Conservation (phyloP, 2,329 filamentous ascomycete genomes). For the Cucurbitaria berberidis region DNA sequence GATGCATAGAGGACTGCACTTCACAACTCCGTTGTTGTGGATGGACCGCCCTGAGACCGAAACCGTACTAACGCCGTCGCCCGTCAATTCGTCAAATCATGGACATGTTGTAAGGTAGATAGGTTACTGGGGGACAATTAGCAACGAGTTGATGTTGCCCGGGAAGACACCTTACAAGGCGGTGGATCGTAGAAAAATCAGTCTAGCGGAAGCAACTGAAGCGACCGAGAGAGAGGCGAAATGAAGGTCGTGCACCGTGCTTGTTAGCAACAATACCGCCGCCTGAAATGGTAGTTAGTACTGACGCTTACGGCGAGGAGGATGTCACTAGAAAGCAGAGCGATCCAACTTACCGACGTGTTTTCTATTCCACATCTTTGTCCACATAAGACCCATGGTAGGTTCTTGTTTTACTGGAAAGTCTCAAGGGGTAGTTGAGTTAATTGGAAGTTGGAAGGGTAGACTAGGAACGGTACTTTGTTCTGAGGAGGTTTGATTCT, state of each 20-base stretch:
- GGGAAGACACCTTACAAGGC: slow-evolving; percentile 27
- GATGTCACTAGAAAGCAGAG: not conserved
- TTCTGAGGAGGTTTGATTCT: slow-evolving; percentile 3
- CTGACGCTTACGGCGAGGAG: slow-evolving; percentile 12
- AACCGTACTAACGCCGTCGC: not conserved
- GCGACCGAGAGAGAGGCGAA: slow-evolving; percentile 57
- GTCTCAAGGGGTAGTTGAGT: no score
- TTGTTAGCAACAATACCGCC: slow-evolving; percentile 60
- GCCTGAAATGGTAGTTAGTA: slow-evolving; percentile 43
- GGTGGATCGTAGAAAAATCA: slow-evolving; percentile 24
- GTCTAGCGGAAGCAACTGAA: slow-evolving; percentile 62
- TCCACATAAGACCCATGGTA: slow-evolving; percentile 56
- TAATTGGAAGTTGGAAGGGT: slow-evolving; percentile 9
- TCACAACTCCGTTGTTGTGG: no score
- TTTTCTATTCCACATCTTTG: slow-evolving; percentile 53
- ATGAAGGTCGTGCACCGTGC: slow-evolving; percentile 59
- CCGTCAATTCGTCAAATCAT: not conserved
- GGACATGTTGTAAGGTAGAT: no score
- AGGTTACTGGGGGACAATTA: no score
- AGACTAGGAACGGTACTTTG: slow-evolving; percentile 4
- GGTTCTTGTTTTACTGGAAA: slow-evolving; percentile 16
- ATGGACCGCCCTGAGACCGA: not conserved
- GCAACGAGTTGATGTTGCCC: not conserved
- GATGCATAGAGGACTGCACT: not conserved
- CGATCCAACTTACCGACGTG: slow-evolving; percentile 48